Evolutionary conservation across 805 yeast species (phyloP), one percentile per base, ranked within the genome.

Genomic region (Tetrapisispora taiwanensis): DNA sequence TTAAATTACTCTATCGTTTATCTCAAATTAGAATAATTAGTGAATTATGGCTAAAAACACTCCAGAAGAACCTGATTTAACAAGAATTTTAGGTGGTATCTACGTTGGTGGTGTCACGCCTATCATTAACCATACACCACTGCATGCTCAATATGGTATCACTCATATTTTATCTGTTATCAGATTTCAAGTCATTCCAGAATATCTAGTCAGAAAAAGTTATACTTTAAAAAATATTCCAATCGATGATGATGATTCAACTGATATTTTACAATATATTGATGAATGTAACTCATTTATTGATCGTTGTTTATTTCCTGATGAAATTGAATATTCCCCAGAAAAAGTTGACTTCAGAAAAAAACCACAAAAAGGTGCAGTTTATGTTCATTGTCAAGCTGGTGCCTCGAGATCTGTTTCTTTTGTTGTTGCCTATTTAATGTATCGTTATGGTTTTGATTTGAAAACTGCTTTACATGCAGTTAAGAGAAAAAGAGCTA

Each of bases 381-480:
- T 74, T 1, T 68, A 78, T 47, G 75, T 83, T 10, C 86, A 83
- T 58, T 85, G 95, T 62, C 85, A 90, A 47, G 97, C 95, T 26
- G 98, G 98, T 1, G 85, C 86, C 26, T 87, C 96, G 1, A 71
- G 98, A 50, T 84, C 95, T 5, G 90, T 84, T 0, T 80, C 97
- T 0, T 81, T 88, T 14, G 79, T 81, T 31, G 78, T 85, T 40
- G 95, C 97, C 0, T 95, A 86, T 60, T 76, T 89, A 36, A 90
- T 92, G 96, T 75, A 79, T 58, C 68, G 88, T 41, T 71, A 82
- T 60, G 72, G 76, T 1, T 69, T 87, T 54, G 64, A 68, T 12
- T 65, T 76, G 15, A 68, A 73, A 14, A 79, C 78, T 50, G 84
- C 96, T 0, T 53, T 85, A 7, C 80, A 82, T 63, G 90, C 90